Conservation (phyloP, 1,139 yeast genomes). For the Zygoascus meyerae region DNA sequence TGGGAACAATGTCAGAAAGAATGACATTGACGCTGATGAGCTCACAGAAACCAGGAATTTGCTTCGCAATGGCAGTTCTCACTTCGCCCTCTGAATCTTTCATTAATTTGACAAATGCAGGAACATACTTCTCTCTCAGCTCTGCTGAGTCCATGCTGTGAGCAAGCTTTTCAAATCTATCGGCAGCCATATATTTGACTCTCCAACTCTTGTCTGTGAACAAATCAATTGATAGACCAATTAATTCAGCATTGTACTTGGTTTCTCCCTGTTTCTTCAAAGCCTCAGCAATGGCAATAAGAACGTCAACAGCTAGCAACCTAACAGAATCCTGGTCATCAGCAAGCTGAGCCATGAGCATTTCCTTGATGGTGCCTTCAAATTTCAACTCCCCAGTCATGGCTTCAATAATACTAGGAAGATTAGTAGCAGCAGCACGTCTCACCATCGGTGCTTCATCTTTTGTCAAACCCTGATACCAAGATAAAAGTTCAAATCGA, state of each 20-base stretch:
- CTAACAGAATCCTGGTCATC: slow-evolving; percentile 97
- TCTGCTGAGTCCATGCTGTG: slow-evolving; percentile 53
- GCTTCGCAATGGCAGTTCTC: slow-evolving; percentile 88
- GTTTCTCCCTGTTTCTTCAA: slow-evolving; percentile 28
- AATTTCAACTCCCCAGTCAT: slow-evolving; percentile 40
- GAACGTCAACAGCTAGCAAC: slow-evolving; percentile 79
- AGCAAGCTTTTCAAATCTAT: slow-evolving; percentile 74
- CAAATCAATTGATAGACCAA: slow-evolving; percentile 49
- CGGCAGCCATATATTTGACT: slow-evolving; percentile 96
- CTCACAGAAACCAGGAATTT: slow-evolving; percentile 70
- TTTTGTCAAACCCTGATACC: slow-evolving; percentile 64
- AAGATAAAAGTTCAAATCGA: slow-evolving; percentile 47
- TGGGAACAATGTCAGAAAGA: slow-evolving; percentile 70
- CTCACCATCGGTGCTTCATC: slow-evolving; percentile 99
- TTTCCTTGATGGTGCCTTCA: slow-evolving; percentile 49
- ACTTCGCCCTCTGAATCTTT: slow-evolving; percentile 96
- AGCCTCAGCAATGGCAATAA: slow-evolving; percentile 47
- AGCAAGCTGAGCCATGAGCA: slow-evolving; percentile 73
- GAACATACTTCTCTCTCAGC: slow-evolving; percentile 53
- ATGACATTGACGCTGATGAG: slow-evolving; percentile 43
- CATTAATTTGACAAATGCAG: slow-evolving; percentile 69
- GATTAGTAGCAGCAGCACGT: slow-evolving; percentile 82
- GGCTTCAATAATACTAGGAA: slow-evolving; percentile 65
- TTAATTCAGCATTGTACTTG: slow-evolving; percentile 29
- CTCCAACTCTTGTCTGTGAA: slow-evolving; percentile 95